Evolutionary conservation across 2,329 filamentous ascomycete species (phyloP).

Genomic region (Colletotrichum tabaci): DNA sequence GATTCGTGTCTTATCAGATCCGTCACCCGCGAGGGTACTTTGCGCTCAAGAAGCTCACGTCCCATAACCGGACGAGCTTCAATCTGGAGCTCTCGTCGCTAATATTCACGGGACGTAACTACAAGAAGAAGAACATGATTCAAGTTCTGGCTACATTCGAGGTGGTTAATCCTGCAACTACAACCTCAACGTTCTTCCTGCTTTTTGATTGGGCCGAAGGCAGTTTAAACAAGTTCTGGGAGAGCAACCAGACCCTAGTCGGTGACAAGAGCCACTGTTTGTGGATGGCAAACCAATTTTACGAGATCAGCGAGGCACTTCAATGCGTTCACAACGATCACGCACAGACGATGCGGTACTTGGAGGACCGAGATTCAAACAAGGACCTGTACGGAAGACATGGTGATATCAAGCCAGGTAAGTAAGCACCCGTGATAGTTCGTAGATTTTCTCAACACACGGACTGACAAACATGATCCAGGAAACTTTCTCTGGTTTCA

Average conservation of each 20-base stretch:
- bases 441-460: background rate
- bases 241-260: slow-evolving; percentile 3
- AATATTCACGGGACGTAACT: background rate
- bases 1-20: background rate
- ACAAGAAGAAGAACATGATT: slow-evolving; percentile 25
- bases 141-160: slow-evolving; percentile 31
- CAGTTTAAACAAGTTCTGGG: slow-evolving; percentile 26
- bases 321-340: slow-evolving; percentile 26
- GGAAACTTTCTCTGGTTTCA: slow-evolving; percentile 29
- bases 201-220: slow-evolving; percentile 37
- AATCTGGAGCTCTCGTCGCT: slow-evolving; percentile 25
- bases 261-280: slow-evolving; percentile 10
- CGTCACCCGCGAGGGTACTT: slow-evolving; percentile 29
- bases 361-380: slow-evolving; percentile 12
- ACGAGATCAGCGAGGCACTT: slow-evolving; percentile 19
- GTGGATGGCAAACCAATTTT: slow-evolving; percentile 34
- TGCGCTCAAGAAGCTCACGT: slow-evolving; percentile 35
- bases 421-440: background rate
- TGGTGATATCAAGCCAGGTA: slow-evolving; percentile 33
- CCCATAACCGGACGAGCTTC: background rate
- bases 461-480: background rate
- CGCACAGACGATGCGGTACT: background rate
- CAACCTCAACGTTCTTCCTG: slow-evolving; percentile 14
- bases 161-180: slow-evolving; percentile 4
- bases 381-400: slow-evolving; percentile 26